Evolutionary conservation across 1,284 basidiomycete genomes (phyloP).

Genomic region (Gomphus bonarii): DNA sequence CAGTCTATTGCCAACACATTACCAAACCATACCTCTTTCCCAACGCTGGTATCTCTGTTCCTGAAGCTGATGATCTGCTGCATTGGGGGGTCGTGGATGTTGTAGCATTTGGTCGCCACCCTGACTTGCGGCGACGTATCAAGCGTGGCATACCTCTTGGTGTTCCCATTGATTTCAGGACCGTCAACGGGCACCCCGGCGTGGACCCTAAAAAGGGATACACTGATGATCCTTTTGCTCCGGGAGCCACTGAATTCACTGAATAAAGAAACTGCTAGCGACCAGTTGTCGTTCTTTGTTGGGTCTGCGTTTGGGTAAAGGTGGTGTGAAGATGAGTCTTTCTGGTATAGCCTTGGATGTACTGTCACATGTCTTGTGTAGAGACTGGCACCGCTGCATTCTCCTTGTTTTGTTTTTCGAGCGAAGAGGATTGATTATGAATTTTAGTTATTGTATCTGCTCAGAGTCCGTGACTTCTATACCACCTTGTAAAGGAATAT

Average conservation of each 20-base stretch:
- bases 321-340: neutral
- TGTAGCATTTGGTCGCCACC: constrained; percentile 18
- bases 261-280: neutral
- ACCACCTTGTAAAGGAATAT: neutral
- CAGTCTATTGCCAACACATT: constrained; percentile 26
- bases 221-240: constrained; percentile 16
- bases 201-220: constrained; percentile 16
- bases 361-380: neutral
- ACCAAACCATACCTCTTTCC: constrained; percentile 19
- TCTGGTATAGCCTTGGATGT: neutral
- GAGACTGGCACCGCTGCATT: neutral
- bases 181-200: constrained; percentile 9
- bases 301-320: neutral
- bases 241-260: neutral
- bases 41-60: constrained; percentile 18
- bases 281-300: neutral
- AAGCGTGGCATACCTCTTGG: constrained; percentile 15
- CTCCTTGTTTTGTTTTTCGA: neutral
- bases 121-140: constrained; percentile 19
- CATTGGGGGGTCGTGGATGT: constrained; percentile 14
- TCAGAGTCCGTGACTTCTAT: neutral
- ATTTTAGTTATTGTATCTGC: neutral
- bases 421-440: neutral
- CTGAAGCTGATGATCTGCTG: constrained; percentile 18
- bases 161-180: constrained; percentile 12